Evolutionary conservation across 148 eudicot species (phyloP), one percentile per base, ranked within the genome.

Genomic region (Rhododendron kiyosumense): DNA sequence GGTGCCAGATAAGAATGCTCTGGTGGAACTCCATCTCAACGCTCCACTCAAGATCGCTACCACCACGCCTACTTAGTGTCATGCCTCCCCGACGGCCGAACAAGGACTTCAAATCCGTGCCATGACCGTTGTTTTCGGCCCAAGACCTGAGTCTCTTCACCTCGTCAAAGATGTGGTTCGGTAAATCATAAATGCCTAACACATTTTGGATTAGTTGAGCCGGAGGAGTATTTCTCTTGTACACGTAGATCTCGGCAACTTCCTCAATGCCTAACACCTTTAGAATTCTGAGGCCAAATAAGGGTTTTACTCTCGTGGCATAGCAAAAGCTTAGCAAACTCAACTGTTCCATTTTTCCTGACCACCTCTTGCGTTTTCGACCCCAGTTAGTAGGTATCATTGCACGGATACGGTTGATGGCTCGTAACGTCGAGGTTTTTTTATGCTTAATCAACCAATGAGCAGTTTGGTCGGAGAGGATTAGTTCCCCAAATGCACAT

Each of bases 1-100:
- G 87, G 85, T 91, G 93, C 93, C 93, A 91, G 26, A 91, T 52
- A 59, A 91, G 89, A 74, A 91, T 86, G 78, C 92, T 90, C 67
- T 88, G 92, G 45, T 91, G 91, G 67, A 90, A 90, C 36, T 91
- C 92, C 26, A 89, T 83, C 20, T 83, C 87, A 6, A 49, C 28
- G 48, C 83, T 86, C 86, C 86, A 84, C 0, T 48, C 2, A 7
- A 75, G 49, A 14, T 74, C 28, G 67, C 43, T 32, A 57, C 52
- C 13, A 9, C 22, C 7, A 2, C 0, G 13, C 65, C 26, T 80
- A 11, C 51, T 18, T 2, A 80, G 15, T 51, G 26, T 5, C 32
- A 2, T 5, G 0, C 43, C 20, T 54, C 59, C 59, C 6, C 22
- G 6, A 54, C 59, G 59, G 22, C 59, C 59, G 6, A 14, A 54